Percentiles rank a stretch among this genome's conserved stretches.
phyloP scores from a whole-genome alignment of 2,329 filamentous ascomycete genomes.

The Microdochium trichocladiopsis region DNA sequence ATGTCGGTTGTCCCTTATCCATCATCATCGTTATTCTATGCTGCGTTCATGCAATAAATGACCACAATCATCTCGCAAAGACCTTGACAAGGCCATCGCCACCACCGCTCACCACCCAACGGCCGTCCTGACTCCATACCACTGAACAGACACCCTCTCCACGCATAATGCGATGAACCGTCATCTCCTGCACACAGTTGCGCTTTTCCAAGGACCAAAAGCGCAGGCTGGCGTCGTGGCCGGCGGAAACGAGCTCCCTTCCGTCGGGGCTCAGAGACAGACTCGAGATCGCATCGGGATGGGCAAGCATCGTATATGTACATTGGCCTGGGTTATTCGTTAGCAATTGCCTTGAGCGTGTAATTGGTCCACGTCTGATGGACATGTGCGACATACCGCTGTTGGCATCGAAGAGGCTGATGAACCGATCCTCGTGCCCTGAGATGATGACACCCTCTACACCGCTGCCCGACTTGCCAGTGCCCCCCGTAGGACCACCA shows the following conservation, averaged over 20 bases:
- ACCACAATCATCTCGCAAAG: constrained; percentile 47
- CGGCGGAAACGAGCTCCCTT: constrained; percentile 87
- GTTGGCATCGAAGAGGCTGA: constrained; percentile 97
- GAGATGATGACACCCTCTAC: constrained; percentile 93
- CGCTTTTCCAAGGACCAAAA: constrained; percentile 98
- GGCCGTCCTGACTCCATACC: constrained; percentile 91
- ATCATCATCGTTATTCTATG: background rate
- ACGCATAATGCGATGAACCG: constrained; percentile 86
- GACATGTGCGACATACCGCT: constrained; percentile 63
- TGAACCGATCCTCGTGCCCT: constrained; percentile 92
- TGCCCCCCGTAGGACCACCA: constrained; percentile 70
- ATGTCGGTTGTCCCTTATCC: background rate
- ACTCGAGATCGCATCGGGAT: constrained; percentile 86
- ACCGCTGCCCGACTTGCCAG: constrained; percentile 60
- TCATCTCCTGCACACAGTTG: constrained; percentile 91
- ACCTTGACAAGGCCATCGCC: constrained; percentile 97
- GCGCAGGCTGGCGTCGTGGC: constrained; percentile 88
- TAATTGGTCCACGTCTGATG: background rate
- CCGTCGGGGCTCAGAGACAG: constrained; percentile 90
- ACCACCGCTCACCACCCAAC: constrained; percentile 89
- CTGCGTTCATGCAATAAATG: background rate
- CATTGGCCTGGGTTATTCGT: constrained; percentile 72
- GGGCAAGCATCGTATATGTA: constrained; percentile 97
- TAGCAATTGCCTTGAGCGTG: background rate
- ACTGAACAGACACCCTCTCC: constrained; percentile 93